Conservation (phyloP, 2,329 filamentous ascomycete species). For the Arthrobotrys megalospora region DNA sequence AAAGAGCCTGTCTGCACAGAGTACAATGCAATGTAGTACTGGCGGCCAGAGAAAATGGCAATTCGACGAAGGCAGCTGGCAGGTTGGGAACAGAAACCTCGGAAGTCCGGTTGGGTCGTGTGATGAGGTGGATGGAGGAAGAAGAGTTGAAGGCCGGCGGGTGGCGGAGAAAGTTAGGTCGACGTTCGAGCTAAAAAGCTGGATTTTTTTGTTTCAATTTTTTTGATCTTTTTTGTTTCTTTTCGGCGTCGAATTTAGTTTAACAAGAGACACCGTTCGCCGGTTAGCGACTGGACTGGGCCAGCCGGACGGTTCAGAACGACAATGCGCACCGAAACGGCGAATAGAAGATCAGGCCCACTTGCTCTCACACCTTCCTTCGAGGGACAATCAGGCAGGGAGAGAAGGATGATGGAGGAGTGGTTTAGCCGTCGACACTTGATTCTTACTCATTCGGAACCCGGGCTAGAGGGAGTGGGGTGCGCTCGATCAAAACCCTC, state of each 20-base stretch:
- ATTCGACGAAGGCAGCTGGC: slow-evolving; percentile 16
- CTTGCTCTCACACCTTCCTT: slow-evolving; percentile 48
- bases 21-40: slow-evolving; percentile 32
- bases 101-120: slow-evolving; percentile 52
- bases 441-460: slow-evolving; percentile 39
- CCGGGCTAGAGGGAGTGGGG: slow-evolving; percentile 49
- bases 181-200: slow-evolving; percentile 60
- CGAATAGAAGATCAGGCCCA: slow-evolving; percentile 57
- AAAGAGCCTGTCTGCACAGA: slow-evolving; percentile 33
- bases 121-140: slow-evolving; percentile 46
- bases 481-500: slow-evolving; percentile 20
- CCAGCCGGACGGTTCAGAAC: slow-evolving; percentile 14
- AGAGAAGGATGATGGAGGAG: neutral
- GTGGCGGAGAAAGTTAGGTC: slow-evolving; percentile 60
- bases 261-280: neutral
- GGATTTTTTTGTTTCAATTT: slow-evolving; percentile 28
- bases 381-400: slow-evolving; percentile 48
- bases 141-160: slow-evolving; percentile 32
- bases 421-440: slow-evolving; percentile 16
- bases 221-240: slow-evolving; percentile 9
- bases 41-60: slow-evolving; percentile 36
- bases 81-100: slow-evolving; percentile 13
- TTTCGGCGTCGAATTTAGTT: slow-evolving; percentile 34
- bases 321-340: slow-evolving; percentile 33
- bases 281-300: slow-evolving; percentile 30